phyloP scores from a whole-genome alignment of 768 basidiomycete species.

The Tulasnella sp. region DNA sequence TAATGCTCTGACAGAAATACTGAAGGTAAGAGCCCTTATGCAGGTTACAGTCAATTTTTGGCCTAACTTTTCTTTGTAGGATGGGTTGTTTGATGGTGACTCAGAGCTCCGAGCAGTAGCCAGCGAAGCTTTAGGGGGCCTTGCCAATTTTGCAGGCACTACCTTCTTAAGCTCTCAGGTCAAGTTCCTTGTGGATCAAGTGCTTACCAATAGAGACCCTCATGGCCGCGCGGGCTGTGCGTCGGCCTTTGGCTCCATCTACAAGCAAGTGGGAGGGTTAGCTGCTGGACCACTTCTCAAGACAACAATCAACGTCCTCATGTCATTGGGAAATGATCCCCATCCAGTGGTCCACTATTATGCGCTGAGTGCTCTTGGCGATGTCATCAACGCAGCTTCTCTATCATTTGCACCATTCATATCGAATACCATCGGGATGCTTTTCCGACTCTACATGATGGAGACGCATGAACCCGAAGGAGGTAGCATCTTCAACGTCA shows the following conservation, averaged over 20 bases:
- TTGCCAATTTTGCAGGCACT: conserved; percentile 72
- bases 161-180: conserved; percentile 75
- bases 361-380: conserved; percentile 71
- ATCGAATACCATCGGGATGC: conserved; percentile 73
- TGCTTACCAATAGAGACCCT: conserved; percentile 89
- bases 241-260: conserved; percentile 81
- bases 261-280: conserved; percentile 84
- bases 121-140: conserved; percentile 79
- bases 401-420: conserved; percentile 85
- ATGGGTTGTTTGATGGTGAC: conserved; percentile 71
- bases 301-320: conserved; percentile 86
- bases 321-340: conserved; percentile 90
- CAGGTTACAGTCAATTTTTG: conserved; percentile 7
- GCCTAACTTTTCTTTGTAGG: conserved; percentile 32
- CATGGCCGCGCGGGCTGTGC: conserved; percentile 88
- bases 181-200: conserved; percentile 82
- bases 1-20: conserved; percentile 46
- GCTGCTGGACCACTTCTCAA: conserved; percentile 89
- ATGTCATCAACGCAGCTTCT: conserved; percentile 84
- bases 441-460: conserved; percentile 77
- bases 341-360: conserved; percentile 95
- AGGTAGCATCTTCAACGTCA: conserved; percentile 66
- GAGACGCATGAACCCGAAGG: conserved; percentile 92
- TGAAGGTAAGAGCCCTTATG: conserved; percentile 52
- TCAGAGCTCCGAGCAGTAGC: conserved; percentile 58